phyloP scores from a whole-genome alignment of 148 eudicot species.

The Chenopodium formosanum region DNA sequence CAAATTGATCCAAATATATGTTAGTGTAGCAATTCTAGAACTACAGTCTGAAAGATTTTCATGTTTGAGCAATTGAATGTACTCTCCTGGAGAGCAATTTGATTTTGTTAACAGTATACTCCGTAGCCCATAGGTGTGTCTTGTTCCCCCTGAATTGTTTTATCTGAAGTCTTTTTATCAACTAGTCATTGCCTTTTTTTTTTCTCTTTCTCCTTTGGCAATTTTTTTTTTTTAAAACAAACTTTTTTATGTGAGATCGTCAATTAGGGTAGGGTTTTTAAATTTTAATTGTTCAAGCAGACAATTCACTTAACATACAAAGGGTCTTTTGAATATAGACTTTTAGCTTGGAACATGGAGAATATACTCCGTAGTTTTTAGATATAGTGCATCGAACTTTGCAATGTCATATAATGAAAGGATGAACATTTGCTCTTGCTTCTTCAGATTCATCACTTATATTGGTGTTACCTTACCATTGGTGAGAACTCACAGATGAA shows the following conservation, averaged over 20 bases:
- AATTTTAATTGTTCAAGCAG: background rate
- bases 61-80: no score
- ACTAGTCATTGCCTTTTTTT: background rate
- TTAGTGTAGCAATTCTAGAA: background rate
- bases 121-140: background rate
- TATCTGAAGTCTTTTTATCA: background rate
- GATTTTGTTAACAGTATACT: background rate
- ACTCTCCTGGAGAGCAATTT: background rate
- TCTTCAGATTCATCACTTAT: background rate
- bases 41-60: background rate
- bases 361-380: background rate
- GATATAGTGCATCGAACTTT: background rate
- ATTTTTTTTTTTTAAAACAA: background rate
- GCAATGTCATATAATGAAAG: background rate
- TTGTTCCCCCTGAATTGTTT: background rate
- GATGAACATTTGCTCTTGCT: background rate
- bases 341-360: background rate
- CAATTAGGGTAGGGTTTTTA: background rate
- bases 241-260: background rate
- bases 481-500: background rate
- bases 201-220: background rate
- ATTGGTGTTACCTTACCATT: background rate
- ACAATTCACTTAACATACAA: background rate
- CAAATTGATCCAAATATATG: background rate
- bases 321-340: background rate